Conservation (phyloP, 2,329 filamentous ascomycete species). For the Apiospora marii region DNA sequence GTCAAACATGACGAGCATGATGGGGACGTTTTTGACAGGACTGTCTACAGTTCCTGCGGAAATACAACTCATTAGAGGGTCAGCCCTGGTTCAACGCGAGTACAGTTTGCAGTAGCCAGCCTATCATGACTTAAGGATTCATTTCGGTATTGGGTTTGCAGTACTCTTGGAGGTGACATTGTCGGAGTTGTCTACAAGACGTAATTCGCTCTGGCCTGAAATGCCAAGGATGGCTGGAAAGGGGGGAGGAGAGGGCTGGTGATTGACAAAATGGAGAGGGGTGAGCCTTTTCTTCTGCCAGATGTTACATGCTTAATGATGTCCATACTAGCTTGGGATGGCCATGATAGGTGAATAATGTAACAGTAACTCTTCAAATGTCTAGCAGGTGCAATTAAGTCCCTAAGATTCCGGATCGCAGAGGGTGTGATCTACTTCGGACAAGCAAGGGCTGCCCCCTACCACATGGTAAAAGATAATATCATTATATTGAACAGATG, state of each 20-base stretch:
- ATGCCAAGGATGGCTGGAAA: neutral
- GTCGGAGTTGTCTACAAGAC: neutral
- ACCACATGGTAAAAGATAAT: no score
- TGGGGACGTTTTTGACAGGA: neutral
- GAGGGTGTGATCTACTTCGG: no score
- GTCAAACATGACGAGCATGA: neutral
- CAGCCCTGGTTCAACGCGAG: neutral
- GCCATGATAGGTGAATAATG: neutral
- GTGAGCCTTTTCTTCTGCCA: neutral
- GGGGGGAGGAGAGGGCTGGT: neutral
- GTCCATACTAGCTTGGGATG: neutral
- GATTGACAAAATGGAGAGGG: neutral
- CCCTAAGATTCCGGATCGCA: no score
- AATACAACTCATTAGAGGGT: neutral
- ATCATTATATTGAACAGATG: no score
- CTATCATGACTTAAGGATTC: neutral
- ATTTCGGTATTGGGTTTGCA: neutral
- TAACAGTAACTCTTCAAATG: neutral
- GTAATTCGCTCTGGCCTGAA: neutral
- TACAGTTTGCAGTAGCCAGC: neutral
- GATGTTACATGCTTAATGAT: neutral
- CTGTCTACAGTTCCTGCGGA: neutral
- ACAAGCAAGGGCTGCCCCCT: no score
- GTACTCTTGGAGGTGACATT: neutral
- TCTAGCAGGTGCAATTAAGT: neutral